Base-by-base conservation (phyloP, 345 rosid genomes). In the Cardiospermum halicacabum region DNA sequence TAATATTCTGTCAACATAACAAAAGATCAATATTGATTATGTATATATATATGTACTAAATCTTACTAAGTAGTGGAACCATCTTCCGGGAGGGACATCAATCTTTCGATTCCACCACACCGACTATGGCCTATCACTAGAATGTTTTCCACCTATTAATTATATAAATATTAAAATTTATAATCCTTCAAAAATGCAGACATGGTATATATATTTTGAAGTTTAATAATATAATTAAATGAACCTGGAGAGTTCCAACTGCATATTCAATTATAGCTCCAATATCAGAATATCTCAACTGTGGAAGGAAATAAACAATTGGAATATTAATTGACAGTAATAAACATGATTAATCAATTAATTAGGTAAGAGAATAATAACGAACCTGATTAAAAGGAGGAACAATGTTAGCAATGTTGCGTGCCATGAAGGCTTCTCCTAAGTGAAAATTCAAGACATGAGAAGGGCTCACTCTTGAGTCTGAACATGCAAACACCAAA, bases 401-500 rank as follows among this genome's bases (percentile, higher is more conserved):
- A 58, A 80, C 85, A 76, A 83, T 53, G 65, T 76, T 76, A 54
- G 83, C 84, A 16, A 83, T 74, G 71, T 83, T 83, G 69, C 81
- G 82, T 56, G 59, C 76, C 57, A 76, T 64, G 74, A 83, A 83
- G 18, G 85, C 87, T 24, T 80, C 81, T 39, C 88, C 88, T 30
- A 76, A 83, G 10, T 78, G 80, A 22, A 83, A 78, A 77, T 74
- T 26, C 7, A 80, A 77, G 53, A 83, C 70, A 69, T 74, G 74
- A 7, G 84, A 75, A 49, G 88, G 88, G 64, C 85, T 71, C 47
- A 80, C 83, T 26, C 85, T 72, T 7, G 88, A 80, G 72, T 83
- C 88, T 16, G 81, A 80, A 79, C 88, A 83, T 0, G 83, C 81
- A 56, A 74, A 74, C 24, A 74, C 74, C 31, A 74, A 49, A 47